phyloP scores from a whole-genome alignment of 352 stramenopile species.

The Thraustochytrium striatum region DNA sequence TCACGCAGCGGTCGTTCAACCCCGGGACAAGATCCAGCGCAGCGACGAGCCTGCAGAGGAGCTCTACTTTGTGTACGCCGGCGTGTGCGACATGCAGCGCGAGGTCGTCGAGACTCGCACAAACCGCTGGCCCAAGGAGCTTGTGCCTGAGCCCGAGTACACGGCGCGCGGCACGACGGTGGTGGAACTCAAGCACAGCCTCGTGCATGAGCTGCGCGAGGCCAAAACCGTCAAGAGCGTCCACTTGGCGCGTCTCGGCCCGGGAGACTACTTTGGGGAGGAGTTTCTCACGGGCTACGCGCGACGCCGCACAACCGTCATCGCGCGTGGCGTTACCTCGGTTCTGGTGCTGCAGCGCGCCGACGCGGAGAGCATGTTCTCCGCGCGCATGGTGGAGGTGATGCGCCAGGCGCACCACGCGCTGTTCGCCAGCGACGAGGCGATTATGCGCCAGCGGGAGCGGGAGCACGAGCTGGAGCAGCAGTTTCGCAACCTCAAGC shows the following conservation, averaged over 20 bases:
- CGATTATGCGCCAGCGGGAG: conserved; percentile 2
- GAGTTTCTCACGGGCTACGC: conserved; percentile 19
- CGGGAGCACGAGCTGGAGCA: background rate
- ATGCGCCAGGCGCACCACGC: conserved; percentile 15
- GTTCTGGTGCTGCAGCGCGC: background rate
- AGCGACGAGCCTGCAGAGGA: conserved; percentile 15
- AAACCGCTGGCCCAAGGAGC: conserved; percentile 29
- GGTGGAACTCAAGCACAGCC: background rate
- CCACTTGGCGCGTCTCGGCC: conserved; percentile 10
- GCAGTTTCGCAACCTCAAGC: conserved; percentile 6
- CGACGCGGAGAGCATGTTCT: background rate
- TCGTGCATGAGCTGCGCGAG: conserved; percentile 5
- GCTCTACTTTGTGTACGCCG: conserved; percentile 38
- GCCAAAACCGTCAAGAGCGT: conserved; percentile 20
- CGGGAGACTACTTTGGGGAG: conserved; percentile 28
- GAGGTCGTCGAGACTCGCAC: background rate
- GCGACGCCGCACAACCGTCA: conserved; percentile 1
- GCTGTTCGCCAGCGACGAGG: conserved; percentile 39
- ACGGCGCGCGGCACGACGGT: background rate
- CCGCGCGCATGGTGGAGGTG: background rate
- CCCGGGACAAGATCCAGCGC: conserved; percentile 23
- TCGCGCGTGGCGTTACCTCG: background rate
- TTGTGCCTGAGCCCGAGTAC: background rate
- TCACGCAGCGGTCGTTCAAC: background rate
- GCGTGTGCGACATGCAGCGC: conserved; percentile 10